These are phyloP conservation scores for Bullera alba DNA, from an alignment of 768 basidiomycete species.

Conservation along the genomic window DNA sequence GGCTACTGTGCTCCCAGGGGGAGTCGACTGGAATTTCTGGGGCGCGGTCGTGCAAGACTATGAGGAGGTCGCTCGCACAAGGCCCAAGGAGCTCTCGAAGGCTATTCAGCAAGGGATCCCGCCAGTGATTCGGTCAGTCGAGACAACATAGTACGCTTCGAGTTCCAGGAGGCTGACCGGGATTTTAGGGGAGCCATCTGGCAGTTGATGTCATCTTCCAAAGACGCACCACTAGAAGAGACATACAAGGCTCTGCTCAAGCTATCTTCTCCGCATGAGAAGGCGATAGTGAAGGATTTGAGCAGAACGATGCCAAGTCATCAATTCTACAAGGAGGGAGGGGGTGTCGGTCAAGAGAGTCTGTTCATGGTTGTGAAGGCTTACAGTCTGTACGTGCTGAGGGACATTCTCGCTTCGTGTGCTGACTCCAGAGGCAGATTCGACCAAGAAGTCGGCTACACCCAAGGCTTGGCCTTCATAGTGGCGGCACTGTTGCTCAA, in stretches of 20 bases:
- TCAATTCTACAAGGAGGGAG: conserved; percentile 87
- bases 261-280: conserved; percentile 80
- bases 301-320: conserved; percentile 97
- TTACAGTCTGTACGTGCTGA: conserved; percentile 83
- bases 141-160: no score
- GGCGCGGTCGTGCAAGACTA: conserved; percentile 91
- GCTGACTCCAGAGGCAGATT: conserved; percentile 50
- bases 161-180: conserved; percentile 1
- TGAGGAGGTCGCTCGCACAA: conserved; percentile 71
- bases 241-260: conserved; percentile 76
- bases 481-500: conserved; percentile 88
- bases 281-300: conserved; percentile 85
- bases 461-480: conserved; percentile 93
- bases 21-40: conserved; percentile 61
- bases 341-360: conserved; percentile 94
- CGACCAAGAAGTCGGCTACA: conserved; percentile 91
- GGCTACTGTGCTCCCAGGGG: not conserved
- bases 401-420: not conserved
- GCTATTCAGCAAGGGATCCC: conserved; percentile 94
- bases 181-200: conserved; percentile 35
- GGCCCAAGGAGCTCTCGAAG: conserved; percentile 68
- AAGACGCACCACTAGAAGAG: conserved; percentile 75
- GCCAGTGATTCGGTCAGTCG: conserved; percentile 75
- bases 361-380: conserved; percentile 97
- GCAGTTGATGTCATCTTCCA: conserved; percentile 74